These are phyloP conservation scores for Nannochloropsis salina DNA, from an alignment of 108 stramenopile genomes.

Conservation along the genomic window DNA sequence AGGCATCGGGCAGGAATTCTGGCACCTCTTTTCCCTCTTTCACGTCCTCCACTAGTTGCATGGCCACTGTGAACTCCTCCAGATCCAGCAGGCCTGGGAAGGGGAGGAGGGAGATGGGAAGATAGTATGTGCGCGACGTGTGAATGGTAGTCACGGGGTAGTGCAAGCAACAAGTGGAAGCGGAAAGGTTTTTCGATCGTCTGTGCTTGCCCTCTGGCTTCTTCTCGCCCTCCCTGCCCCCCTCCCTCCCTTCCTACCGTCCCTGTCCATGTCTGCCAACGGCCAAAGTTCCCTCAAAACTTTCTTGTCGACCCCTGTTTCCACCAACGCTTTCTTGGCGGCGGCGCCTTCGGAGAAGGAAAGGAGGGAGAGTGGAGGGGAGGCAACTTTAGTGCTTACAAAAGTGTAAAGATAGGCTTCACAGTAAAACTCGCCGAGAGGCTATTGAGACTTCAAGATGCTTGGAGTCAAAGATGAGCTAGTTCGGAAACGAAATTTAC, in stretches of 20 bases:
- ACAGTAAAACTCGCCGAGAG: too few species aligned
- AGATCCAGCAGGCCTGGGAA: slow-evolving; percentile 45
- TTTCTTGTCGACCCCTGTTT: slow-evolving; percentile 22
- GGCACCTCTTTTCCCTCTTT: slow-evolving; percentile 50
- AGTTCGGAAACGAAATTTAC: too few species aligned
- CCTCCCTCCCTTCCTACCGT: slow-evolving; percentile 11
- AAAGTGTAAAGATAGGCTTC: too few species aligned
- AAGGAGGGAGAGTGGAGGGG: neutral
- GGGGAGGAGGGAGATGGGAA: neutral
- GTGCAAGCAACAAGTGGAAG: neutral
- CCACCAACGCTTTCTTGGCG: slow-evolving; percentile 17
- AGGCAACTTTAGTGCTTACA: neutral
- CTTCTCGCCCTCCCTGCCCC: neutral
- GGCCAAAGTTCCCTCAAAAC: slow-evolving; percentile 26
- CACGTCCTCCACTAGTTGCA: slow-evolving; percentile 50
- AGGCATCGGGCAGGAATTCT: slow-evolving; percentile 38
- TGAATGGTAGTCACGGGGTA: neutral
- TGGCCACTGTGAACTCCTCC: slow-evolving; percentile 55
- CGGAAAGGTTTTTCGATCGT: neutral
- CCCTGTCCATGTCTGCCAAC: slow-evolving; percentile 36
- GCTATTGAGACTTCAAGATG: too few species aligned
- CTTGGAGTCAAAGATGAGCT: too few species aligned
- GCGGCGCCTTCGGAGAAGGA: neutral
- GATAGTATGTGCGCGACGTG: neutral
- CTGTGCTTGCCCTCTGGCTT: too few species aligned